A percentile compares a stretch with the other conserved stretches of the same genome.
phyloP scores from a whole-genome alignment of 2,329 filamentous ascomycete genomes.

The Aspergillus chevalieri region DNA sequence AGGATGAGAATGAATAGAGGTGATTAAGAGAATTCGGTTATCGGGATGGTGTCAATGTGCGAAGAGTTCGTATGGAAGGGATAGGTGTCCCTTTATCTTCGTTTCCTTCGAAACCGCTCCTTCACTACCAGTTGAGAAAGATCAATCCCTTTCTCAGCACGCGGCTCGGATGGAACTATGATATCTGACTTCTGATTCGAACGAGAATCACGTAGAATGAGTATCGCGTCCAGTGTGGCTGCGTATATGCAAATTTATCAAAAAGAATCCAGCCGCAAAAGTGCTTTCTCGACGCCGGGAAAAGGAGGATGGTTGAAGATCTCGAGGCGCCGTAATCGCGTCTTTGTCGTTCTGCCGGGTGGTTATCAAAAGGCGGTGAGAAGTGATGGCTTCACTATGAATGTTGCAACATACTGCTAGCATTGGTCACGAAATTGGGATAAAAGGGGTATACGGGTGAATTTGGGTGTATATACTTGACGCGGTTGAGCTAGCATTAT shows the following conservation, averaged over 20 bases:
- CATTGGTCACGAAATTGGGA: too few species aligned
- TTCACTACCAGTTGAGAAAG: background rate
- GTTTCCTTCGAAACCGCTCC: background rate
- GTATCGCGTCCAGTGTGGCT: too few species aligned
- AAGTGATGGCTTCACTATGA: background rate
- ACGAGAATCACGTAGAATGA: background rate
- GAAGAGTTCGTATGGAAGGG: background rate
- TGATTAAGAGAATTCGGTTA: background rate
- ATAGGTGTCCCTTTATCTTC: background rate
- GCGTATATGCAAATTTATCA: background rate
- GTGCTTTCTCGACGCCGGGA: background rate
- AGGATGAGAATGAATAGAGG: background rate
- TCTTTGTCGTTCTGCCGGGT: constrained; percentile 21
- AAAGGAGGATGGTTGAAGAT: background rate
- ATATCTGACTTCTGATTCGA: background rate
- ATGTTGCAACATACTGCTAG: too few species aligned
- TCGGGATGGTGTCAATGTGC: too few species aligned
- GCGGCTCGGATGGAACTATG: too few species aligned
- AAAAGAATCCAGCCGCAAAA: background rate
- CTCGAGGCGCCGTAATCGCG: constrained; percentile 1
- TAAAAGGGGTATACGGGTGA: too few species aligned
- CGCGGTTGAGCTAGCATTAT: too few species aligned
- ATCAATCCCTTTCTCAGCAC: background rate
- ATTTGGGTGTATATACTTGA: too few species aligned
- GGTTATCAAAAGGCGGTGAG: constrained; percentile 22